Conservation (phyloP, 108 stramenopile genomes). For the Cyclostephanos invisitatus region DNA sequence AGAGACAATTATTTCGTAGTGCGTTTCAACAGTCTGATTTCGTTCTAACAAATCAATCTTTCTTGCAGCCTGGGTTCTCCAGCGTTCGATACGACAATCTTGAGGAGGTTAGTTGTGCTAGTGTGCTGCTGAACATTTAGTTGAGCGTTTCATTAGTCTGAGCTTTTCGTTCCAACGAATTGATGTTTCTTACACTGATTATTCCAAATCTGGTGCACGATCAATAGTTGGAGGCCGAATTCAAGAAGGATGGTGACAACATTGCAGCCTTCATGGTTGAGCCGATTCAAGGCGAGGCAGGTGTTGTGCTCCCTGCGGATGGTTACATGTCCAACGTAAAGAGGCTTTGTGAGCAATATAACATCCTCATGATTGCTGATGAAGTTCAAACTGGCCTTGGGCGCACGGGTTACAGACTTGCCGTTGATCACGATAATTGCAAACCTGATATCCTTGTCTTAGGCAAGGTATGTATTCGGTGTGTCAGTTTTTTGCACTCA, state of each 20-base stretch:
- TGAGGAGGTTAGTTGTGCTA: conserved; percentile 39
- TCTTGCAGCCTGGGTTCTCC: conserved; percentile 96
- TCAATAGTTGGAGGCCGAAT: conserved; percentile 72
- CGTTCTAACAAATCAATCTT: too few relatives aligned
- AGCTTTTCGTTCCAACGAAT: not conserved
- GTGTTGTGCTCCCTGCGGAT: conserved; percentile 97
- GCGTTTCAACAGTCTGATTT: too few relatives aligned
- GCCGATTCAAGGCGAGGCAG: conserved; percentile 99
- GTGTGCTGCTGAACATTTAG: not conserved
- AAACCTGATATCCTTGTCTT: conserved; percentile 96
- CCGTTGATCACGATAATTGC: conserved; percentile 89
- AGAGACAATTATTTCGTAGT: too few relatives aligned
- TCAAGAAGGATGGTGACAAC: conserved; percentile 81
- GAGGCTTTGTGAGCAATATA: conserved; percentile 91
- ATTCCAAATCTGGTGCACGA: not conserved
- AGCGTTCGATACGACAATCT: conserved; percentile 90
- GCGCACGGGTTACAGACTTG: conserved; percentile 92
- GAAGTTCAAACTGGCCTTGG: conserved; percentile 99
- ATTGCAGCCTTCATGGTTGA: conserved; percentile 99
- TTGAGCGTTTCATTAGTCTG: not conserved
- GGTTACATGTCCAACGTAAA: conserved; percentile 93
- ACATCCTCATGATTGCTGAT: conserved; percentile 96
- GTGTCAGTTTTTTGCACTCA: not conserved
- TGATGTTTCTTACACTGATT: conserved; percentile 3
- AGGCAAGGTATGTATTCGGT: conserved; percentile 68